Evolutionary conservation across 345 rosid genomes (phyloP), one percentile per base, ranked within the genome.

Genomic region (Eucalyptus coolabah): DNA sequence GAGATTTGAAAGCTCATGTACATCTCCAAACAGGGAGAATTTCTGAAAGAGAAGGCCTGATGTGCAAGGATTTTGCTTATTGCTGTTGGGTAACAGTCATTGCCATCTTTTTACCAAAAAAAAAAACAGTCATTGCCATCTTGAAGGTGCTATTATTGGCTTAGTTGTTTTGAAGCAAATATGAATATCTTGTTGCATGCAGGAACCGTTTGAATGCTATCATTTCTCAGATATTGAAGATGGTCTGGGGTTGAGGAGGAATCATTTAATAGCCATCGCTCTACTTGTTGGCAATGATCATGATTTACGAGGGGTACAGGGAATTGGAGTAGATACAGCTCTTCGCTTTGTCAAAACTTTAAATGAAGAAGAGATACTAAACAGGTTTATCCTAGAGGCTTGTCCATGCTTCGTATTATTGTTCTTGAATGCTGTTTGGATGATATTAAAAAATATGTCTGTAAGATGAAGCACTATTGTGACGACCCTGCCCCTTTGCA

Each of bases 171-270:
- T 72, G 45, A 37, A 21, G 86, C 86, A 87, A 89, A 63, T 83
- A 45, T 92, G 91, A 90, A 82, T 67, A 88, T 90, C 80, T 92
- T 89, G 49, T 90, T 88, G 24, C 88, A 30, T 92, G 91, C 93
- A 96, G 99, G 98, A 95, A 90, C 99, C 99, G 19, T 93, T 97
- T 90, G 99, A 96, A 92, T 97, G 99, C 95, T 97, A 98, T 94
- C 90, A 89, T 91, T 89, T 97, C 92, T 91, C 96, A 86, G 98
- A 98, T 92, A 95, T 98, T 72, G 99, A 97, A 93, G 93, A 92
- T 92, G 98, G 98, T 88, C 97, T 96, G 69, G 96, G 97, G 89
- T 90, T 98, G 91, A 95, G 91, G 94, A 94, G 98, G 92, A 95
- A 94, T 67, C 99, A 95, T 89, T 93, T 98, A 93, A 93, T 98